These are phyloP conservation scores for Microdochium trichocladiopsis DNA, from an alignment of 2,329 filamentous ascomycete species.

Conservation along the genomic window DNA sequence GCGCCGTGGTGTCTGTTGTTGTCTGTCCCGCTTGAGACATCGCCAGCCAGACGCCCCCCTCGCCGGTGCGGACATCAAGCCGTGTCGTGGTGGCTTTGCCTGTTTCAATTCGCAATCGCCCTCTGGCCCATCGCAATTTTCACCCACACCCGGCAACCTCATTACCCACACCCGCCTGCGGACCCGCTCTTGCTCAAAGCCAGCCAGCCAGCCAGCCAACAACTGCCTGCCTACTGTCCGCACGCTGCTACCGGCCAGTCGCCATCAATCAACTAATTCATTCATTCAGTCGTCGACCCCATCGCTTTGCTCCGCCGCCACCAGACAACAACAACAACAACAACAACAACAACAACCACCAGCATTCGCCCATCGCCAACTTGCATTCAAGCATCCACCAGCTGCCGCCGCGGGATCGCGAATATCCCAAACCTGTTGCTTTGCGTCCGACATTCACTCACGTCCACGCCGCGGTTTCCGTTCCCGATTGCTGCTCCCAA, in stretches of 20 bases:
- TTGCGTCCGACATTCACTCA: no score
- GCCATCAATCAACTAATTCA: no score
- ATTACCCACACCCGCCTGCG: no score
- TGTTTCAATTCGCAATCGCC: background rate
- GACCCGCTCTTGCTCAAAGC: no score
- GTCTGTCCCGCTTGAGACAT: background rate
- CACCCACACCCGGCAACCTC: background rate
- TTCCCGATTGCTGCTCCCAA: background rate
- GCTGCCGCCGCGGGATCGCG: no score
- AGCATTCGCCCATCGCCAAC: background rate
- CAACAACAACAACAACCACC: background rate
- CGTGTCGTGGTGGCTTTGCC: background rate
- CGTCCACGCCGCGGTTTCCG: background rate
- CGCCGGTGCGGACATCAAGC: background rate
- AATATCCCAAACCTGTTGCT: no score
- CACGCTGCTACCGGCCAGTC: no score
- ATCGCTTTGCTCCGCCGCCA: background rate
- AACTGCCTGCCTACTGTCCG: no score
- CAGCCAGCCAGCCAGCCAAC: no score
- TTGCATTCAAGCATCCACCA: background rate
- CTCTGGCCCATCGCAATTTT: background rate
- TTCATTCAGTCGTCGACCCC: no score
- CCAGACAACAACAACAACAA: background rate
- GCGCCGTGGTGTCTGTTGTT: background rate
- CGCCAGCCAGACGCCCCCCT: background rate